These are phyloP conservation scores for Aureobasidium zeae DNA, from an alignment of 2,329 filamentous ascomycete genomes.

Conservation along the genomic window DNA sequence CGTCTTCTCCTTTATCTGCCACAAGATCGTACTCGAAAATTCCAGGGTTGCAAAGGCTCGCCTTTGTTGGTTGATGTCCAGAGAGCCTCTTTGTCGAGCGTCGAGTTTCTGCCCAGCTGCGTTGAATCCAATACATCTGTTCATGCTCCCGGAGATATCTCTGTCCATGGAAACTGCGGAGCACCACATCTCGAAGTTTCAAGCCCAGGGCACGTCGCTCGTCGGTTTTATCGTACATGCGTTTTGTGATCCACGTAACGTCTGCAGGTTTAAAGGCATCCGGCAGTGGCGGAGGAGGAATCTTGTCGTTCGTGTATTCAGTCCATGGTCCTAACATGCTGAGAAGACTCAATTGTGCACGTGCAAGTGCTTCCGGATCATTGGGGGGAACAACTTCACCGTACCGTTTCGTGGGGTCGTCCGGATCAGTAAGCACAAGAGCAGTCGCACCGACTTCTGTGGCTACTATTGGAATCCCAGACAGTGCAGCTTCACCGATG, in stretches of 20 bases:
- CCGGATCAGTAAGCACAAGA: slow-evolving; percentile 45
- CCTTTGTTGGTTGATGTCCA: slow-evolving; percentile 12
- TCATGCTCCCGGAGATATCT: slow-evolving; percentile 43
- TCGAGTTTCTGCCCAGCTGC: slow-evolving; percentile 16
- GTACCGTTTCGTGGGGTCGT: slow-evolving; percentile 39
- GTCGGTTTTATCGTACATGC: slow-evolving; percentile 51
- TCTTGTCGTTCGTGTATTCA: slow-evolving; percentile 45
- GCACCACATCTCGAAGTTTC: slow-evolving; percentile 49
- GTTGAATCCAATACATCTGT: slow-evolving; percentile 25
- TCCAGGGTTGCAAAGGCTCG: slow-evolving; percentile 13
- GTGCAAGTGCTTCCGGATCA: slow-evolving; percentile 49
- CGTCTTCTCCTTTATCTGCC: slow-evolving; percentile 16
- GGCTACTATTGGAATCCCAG: slow-evolving; percentile 47
- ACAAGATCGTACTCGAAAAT: slow-evolving; percentile 17
- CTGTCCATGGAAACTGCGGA: slow-evolving; percentile 50
- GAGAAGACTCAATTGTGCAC: slow-evolving; percentile 53
- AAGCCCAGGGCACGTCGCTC: slow-evolving; percentile 50
- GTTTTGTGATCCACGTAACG: slow-evolving; percentile 43
- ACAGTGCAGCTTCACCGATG: slow-evolving; percentile 49
- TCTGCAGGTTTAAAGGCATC: slow-evolving; percentile 42
- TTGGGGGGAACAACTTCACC: slow-evolving; percentile 57
- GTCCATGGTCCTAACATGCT: slow-evolving; percentile 54
- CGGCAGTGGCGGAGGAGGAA: slow-evolving; percentile 35
- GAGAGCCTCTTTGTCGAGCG: slow-evolving; percentile 3
- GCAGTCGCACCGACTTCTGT: slow-evolving; percentile 49